Conservation (phyloP, 2,329 filamentous ascomycete genomes). For the Exophiala oligosperma region DNA sequence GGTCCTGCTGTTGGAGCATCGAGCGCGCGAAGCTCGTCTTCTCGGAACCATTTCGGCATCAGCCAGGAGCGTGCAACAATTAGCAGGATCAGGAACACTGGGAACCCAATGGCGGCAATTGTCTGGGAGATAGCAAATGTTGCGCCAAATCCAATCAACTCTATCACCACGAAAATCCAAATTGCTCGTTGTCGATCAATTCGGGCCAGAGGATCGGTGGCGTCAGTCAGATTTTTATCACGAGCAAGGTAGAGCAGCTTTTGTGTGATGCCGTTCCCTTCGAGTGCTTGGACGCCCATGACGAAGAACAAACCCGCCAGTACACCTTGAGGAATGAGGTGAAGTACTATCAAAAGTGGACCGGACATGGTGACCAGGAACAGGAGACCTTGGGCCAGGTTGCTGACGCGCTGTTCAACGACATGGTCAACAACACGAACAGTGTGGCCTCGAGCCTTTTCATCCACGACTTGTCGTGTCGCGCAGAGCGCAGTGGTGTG, state of each 20-base stretch:
- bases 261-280: conserved; percentile 73
- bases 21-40: conserved; percentile 61
- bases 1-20: conserved; percentile 74
- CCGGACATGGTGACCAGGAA: conserved; percentile 78
- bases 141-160: conserved; percentile 70
- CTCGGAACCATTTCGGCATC: conserved; percentile 61
- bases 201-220: conserved; percentile 59
- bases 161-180: conserved; percentile 69
- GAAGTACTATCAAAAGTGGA: conserved; percentile 70
- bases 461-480: conserved; percentile 55
- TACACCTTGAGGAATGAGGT: conserved; percentile 76
- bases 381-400: conserved; percentile 74
- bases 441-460: conserved; percentile 57
- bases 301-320: conserved; percentile 81
- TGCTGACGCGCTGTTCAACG: conserved; percentile 73
- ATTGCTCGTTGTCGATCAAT: conserved; percentile 64
- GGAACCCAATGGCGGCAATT: conserved; percentile 78
- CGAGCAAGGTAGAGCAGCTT: conserved; percentile 70
- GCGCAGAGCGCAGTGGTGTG: conserved; percentile 79
- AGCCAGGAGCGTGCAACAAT: conserved; percentile 66
- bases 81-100: conserved; percentile 69
- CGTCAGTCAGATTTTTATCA: conserved; percentile 63
- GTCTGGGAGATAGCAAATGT: conserved; percentile 84
- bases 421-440: conserved; percentile 63
- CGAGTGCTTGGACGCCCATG: conserved; percentile 78